These are phyloP conservation scores for Pholiota adiposa DNA, from an alignment of 1,284 basidiomycete genomes.

Conservation along the genomic window DNA sequence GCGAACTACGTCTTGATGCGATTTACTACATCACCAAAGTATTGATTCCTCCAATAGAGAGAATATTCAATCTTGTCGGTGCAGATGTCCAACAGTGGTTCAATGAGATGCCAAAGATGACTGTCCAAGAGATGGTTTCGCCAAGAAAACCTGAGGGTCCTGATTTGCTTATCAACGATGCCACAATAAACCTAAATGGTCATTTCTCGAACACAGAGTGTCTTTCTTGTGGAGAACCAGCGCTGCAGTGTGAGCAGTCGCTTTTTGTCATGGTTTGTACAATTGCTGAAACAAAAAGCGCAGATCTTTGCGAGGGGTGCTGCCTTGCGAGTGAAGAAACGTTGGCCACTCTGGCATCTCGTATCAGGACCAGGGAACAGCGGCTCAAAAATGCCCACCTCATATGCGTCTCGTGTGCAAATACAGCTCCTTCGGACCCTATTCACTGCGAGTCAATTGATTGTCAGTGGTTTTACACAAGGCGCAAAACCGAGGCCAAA, in stretches of 20 bases:
- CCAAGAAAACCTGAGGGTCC: constrained; percentile 50
- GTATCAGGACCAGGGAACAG: constrained; percentile 61
- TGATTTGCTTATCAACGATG: constrained; percentile 31
- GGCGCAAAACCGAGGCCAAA: constrained; percentile 68
- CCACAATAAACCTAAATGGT: constrained; percentile 65
- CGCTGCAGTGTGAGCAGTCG: constrained; percentile 53
- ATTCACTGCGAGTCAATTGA: constrained; percentile 83
- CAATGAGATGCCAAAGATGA: constrained; percentile 77
- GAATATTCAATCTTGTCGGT: constrained; percentile 92
- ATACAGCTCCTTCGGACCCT: constrained; percentile 58
- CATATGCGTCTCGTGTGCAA: constrained; percentile 75
- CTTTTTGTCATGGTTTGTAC: neutral
- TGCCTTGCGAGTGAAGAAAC: constrained; percentile 55
- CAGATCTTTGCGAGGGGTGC: constrained; percentile 77
- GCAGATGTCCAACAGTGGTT: constrained; percentile 91
- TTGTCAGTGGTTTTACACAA: constrained; percentile 81
- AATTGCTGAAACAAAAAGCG: neutral
- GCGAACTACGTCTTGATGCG: constrained; percentile 74
- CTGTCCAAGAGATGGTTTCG: constrained; percentile 43
- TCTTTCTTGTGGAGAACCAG: constrained; percentile 63
- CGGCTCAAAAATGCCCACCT: constrained; percentile 61
- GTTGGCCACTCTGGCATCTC: constrained; percentile 60
- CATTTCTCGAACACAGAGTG: constrained; percentile 81
- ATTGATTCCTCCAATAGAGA: constrained; percentile 87
- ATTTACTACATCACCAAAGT: constrained; percentile 91